Evolutionary conservation across 352 stramenopile species (phyloP).

Genomic region (Pythium brachiatum): DNA sequence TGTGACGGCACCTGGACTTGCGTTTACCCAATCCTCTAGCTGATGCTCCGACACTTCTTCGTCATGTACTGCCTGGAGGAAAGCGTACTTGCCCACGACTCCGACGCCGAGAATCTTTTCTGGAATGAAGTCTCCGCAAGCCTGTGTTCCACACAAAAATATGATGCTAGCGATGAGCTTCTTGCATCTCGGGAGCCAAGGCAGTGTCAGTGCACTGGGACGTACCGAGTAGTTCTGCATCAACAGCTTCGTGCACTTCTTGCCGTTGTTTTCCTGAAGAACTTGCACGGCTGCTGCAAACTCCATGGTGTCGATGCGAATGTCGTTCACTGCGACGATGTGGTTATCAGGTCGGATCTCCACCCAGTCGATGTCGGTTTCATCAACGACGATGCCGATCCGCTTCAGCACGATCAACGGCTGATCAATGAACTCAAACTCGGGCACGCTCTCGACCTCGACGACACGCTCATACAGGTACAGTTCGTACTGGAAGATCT

Average conservation of each 20-base stretch:
- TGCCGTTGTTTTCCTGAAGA: constrained; percentile 84
- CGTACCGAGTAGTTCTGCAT: constrained; percentile 86
- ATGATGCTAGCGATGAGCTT: too few relatives aligned
- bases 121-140: constrained; percentile 82
- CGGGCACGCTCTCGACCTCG: constrained; percentile 83
- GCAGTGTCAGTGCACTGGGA: too few relatives aligned
- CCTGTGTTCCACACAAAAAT: constrained; percentile 19
- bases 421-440: constrained; percentile 88
- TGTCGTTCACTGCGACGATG: constrained; percentile 87
- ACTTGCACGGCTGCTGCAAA: constrained; percentile 75
- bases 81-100: constrained; percentile 80
- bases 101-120: constrained; percentile 84
- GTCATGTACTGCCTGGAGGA: constrained; percentile 61
- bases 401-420: constrained; percentile 83
- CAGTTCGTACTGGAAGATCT: constrained; percentile 89
- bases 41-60: constrained; percentile 42
- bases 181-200: too few relatives aligned
- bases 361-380: constrained; percentile 81
- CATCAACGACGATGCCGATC: constrained; percentile 68
- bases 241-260: constrained; percentile 82
- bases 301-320: constrained; percentile 81
- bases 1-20: neutral
- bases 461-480: constrained; percentile 86
- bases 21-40: constrained; percentile 55
- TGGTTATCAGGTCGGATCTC: constrained; percentile 79